Evolutionary conservation across 116 monocot species (phyloP), one percentile per base, ranked within the genome.

Genomic region (Iris pallida): DNA sequence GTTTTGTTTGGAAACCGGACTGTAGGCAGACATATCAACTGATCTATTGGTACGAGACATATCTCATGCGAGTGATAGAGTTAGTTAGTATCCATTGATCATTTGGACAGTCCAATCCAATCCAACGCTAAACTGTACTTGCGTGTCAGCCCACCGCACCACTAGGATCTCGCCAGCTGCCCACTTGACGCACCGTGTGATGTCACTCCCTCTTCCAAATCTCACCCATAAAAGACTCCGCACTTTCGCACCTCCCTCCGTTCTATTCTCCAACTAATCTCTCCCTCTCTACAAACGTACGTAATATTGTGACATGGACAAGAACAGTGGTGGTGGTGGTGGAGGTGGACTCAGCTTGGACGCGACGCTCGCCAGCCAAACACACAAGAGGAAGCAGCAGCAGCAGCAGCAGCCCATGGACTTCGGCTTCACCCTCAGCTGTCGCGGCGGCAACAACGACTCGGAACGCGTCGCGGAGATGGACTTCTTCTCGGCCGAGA

Each of bases 401-500:
- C n/a, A n/a, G n/a, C n/a, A n/a, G 14, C 12, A 8, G 51, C 51
- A 52, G 6, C 12, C 51, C 6, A 10, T 52, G 12, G 30, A 3
- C 30, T 30, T 30, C 30, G 30, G 3, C 30, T 30, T 30, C 30
- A 30, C 30, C 57, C 57, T 57, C 57, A 6, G 6, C 6, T 17
- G 7, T 18, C 12, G 57, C 57, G 7, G 6, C 57, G n/a, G n/a
- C n/a, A n/a, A n/a, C n/a, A 7, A 6, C 57, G 13, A n/a, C 57
- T 57, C 57, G 30, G 30, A 30, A 30, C 57, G 7, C 57, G 16
- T 17, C 57, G 14, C 6, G 0, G 57, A 57, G 57, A 57, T 57
- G 57, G 57, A 57, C 16, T 57, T 57, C 57, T 57, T 57, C 57
- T 57, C 57, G 12, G 57, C 7, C 13, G 57, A 57, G 16, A 57